Conservation (phyloP, 2,329 filamentous ascomycete species). For the Stachybotrys echinatus region DNA sequence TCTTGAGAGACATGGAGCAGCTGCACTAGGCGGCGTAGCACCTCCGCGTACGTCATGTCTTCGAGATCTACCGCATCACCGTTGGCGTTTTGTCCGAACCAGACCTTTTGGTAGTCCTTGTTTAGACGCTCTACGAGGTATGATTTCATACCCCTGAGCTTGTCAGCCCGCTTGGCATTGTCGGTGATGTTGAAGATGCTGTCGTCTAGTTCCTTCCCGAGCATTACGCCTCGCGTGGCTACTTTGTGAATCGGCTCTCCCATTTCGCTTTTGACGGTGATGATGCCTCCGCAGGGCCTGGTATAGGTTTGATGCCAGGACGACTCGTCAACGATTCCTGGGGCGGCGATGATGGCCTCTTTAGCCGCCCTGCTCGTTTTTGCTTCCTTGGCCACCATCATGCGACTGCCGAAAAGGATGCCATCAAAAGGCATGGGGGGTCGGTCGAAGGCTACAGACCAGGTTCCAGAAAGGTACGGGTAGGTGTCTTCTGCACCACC, state of each 20-base stretch:
- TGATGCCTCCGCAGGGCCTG: slow-evolving; percentile 83
- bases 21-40: slow-evolving; percentile 80
- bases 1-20: slow-evolving; percentile 91
- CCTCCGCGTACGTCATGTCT: slow-evolving; percentile 92
- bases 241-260: slow-evolving; percentile 99
- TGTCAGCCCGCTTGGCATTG: slow-evolving; percentile 87
- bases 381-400: slow-evolving; percentile 93
- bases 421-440: slow-evolving; percentile 94
- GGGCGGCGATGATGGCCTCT: slow-evolving; percentile 82
- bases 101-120: slow-evolving; percentile 93
- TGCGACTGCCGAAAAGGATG: slow-evolving; percentile 82
- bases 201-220: slow-evolving; percentile 99
- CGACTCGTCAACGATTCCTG: slow-evolving; percentile 72
- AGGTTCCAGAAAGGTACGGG: slow-evolving; percentile 83
- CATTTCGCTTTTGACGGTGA: slow-evolving; percentile 98
- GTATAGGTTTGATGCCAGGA: slow-evolving; percentile 97
- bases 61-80: slow-evolving; percentile 82
- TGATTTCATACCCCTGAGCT: slow-evolving; percentile 80
- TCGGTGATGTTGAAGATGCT: slow-evolving; percentile 95
- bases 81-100: slow-evolving; percentile 82
- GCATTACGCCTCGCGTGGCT: slow-evolving; percentile 88
- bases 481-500: slow-evolving; percentile 87
- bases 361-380: slow-evolving; percentile 84
- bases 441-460: slow-evolving; percentile 80
- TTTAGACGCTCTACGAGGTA: slow-evolving; percentile 96